These are phyloP conservation scores for Backusella australiensis DNA, from an alignment of 192 early-diverging fungal genomes.

Conservation along the genomic window DNA sequence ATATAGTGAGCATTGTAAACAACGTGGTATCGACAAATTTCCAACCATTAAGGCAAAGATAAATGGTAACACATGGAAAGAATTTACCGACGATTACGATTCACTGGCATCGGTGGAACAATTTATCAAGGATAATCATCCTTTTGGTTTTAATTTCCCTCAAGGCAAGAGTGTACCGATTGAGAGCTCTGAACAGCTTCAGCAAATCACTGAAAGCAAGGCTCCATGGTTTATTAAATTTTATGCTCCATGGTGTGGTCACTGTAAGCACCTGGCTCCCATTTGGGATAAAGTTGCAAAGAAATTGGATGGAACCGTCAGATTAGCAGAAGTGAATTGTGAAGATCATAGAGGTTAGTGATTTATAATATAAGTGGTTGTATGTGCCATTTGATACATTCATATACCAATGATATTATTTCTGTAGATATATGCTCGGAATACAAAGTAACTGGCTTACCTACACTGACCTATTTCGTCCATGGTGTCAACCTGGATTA, in stretches of 20 bases:
- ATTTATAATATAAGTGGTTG: background rate
- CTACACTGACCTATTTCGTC: conserved; percentile 69
- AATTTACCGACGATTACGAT: background rate
- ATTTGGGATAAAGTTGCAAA: conserved; percentile 71
- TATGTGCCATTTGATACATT: background rate
- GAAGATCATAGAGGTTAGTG: conserved; percentile 46
- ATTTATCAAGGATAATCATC: background rate
- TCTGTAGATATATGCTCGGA: conserved; percentile 49
- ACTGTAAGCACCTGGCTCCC: conserved; percentile 85
- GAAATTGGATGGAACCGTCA: conserved; percentile 53
- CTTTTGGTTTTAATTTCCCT: background rate
- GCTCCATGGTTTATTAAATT: conserved; percentile 80
- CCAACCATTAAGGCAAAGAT: background rate
- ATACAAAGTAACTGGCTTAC: conserved; percentile 74
- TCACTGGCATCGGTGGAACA: background rate
- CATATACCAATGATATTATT: background rate
- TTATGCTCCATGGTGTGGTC: conserved; percentile 87
- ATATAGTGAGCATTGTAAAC: background rate
- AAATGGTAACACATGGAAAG: background rate
- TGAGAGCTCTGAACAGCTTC: background rate
- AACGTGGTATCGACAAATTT: background rate
- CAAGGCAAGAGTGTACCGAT: background rate
- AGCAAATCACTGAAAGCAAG: background rate
- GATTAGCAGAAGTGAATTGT: conserved; percentile 88
- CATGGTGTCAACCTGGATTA: conserved; percentile 10